A percentile compares a stretch with the other conserved stretches of the same genome.
Conservation (phyloP, 1,284 basidiomycete species). For the Vanrija humicola region DNA sequence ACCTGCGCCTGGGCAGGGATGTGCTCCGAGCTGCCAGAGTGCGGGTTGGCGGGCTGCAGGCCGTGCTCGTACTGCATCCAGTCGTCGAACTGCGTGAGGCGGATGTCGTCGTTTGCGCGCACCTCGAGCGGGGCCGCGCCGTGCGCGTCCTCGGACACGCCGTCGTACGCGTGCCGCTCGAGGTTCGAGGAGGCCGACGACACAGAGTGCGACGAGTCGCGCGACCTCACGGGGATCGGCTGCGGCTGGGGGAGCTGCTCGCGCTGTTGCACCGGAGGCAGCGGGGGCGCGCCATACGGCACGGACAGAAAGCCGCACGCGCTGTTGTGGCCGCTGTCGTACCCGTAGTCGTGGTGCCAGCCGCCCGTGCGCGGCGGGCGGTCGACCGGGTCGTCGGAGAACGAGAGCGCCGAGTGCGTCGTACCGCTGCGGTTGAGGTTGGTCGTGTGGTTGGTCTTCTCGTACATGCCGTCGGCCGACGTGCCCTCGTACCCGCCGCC, state of each 20-base stretch:
- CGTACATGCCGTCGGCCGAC: too few relatives aligned
- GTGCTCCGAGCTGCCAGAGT: not conserved
- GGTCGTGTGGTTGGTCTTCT: not conserved
- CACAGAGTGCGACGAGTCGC: not conserved
- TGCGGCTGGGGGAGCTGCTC: not conserved
- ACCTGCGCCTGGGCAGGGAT: not conserved
- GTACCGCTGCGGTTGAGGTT: conserved; percentile 13
- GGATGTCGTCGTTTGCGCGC: not conserved
- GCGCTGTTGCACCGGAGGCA: not conserved
- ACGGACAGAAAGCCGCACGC: not conserved
- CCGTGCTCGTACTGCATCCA: conserved; percentile 6
- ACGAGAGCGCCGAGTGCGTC: conserved; percentile 12
- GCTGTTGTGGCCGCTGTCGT: not conserved
- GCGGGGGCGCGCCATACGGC: not conserved
- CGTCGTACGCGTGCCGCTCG: conserved; percentile 2
- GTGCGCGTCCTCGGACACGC: conserved; percentile 6
- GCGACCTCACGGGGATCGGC: not conserved
- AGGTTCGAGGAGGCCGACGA: not conserved
- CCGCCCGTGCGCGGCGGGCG: not conserved
- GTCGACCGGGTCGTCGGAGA: conserved; percentile 11
- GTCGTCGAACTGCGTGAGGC: conserved; percentile 8
- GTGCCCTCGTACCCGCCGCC: not conserved
- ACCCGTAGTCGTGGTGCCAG: not conserved
- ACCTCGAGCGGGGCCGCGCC: not conserved
- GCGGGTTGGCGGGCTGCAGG: not conserved